Percentiles rank a stretch among this genome's conserved stretches.
Conservation (phyloP, 2,329 filamentous ascomycete genomes). For the Microascus cirrosus region DNA sequence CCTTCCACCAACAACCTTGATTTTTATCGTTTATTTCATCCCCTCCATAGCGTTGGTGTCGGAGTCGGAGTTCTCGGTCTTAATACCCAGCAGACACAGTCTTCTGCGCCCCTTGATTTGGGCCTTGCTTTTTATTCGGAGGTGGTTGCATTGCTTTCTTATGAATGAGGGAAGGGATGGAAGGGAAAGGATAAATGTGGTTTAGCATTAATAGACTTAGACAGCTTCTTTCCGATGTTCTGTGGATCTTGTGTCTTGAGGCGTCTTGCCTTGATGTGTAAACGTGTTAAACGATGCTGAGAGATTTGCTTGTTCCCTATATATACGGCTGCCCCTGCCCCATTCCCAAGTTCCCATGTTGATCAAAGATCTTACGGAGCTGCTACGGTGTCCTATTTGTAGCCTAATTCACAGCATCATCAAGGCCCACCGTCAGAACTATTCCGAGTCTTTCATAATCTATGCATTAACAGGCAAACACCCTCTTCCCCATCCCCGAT, state of each 20-base stretch:
- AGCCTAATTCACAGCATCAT: too few species aligned
- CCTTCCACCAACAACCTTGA: background rate
- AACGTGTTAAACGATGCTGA: background rate
- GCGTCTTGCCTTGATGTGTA: background rate
- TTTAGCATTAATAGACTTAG: background rate
- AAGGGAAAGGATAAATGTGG: background rate
- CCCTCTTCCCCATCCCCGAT: too few species aligned
- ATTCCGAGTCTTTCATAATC: too few species aligned
- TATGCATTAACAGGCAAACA: too few species aligned
- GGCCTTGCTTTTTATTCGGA: background rate
- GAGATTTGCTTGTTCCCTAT: too few species aligned
- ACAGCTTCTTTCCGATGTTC: background rate
- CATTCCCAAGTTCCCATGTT: too few species aligned
- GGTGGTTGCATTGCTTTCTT: background rate
- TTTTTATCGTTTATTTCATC: background rate
- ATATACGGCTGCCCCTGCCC: too few species aligned
- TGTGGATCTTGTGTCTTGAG: background rate
- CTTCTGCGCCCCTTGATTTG: background rate
- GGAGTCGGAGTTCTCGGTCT: background rate
- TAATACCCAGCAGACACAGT: background rate
- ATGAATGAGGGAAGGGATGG: background rate
- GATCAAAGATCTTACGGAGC: too few species aligned
- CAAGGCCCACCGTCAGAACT: too few species aligned
- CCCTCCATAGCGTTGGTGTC: background rate
- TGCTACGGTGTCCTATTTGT: too few species aligned